phyloP scores from a whole-genome alignment of 2,329 filamentous ascomycete species.

The Epichloe festucae region DNA sequence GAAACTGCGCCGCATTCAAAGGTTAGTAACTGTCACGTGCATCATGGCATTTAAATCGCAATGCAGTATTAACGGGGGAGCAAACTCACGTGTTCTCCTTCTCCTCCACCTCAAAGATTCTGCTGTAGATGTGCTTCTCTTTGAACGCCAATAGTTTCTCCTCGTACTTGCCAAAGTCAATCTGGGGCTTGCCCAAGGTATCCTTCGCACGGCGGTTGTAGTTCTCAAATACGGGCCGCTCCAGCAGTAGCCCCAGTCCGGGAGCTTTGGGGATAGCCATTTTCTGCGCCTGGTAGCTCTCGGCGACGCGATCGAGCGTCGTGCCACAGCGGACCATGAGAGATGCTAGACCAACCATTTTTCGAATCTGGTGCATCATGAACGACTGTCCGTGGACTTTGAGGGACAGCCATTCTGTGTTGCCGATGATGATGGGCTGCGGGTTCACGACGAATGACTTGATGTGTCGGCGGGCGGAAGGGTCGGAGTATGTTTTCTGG shows the following conservation, averaged over 20 bases:
- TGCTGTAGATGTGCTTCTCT: conserved; percentile 77
- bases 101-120: conserved; percentile 84
- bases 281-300: conserved; percentile 59
- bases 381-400: conserved; percentile 97
- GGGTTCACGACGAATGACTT: conserved; percentile 75
- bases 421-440: conserved; percentile 68
- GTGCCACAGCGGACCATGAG: conserved; percentile 75
- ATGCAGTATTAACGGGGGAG: background rate
- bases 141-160: conserved; percentile 80
- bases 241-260: conserved; percentile 73
- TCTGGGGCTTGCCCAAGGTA: conserved; percentile 49
- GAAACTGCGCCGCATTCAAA: conserved; percentile 36
- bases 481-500: conserved; percentile 67
- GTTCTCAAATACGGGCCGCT: conserved; percentile 78
- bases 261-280: conserved; percentile 92
- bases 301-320: conserved; percentile 53
- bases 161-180: conserved; percentile 70
- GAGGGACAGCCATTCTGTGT: conserved; percentile 89
- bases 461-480: conserved; percentile 80
- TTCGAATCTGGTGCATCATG: conserved; percentile 99
- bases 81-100: conserved; percentile 66
- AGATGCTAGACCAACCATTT: conserved; percentile 92
- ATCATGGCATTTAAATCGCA: too few relatives aligned
- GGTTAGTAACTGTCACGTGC: conserved; percentile 6
- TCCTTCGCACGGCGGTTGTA: conserved; percentile 67